phyloP scores from a whole-genome alignment of 345 rosid genomes.

The Aquilaria malaccensis region DNA sequence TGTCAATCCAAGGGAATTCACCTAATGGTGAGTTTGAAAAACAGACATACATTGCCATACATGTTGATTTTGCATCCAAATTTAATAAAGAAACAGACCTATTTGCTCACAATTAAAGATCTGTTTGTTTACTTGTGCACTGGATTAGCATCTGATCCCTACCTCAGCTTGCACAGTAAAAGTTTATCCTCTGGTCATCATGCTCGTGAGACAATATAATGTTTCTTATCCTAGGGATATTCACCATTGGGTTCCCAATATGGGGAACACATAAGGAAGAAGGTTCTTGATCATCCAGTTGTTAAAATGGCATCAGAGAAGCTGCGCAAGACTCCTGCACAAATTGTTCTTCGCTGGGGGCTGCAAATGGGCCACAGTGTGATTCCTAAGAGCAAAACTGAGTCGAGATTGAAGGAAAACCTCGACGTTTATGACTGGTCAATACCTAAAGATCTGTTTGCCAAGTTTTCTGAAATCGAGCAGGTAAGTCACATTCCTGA shows the following conservation, averaged over 20 bases:
- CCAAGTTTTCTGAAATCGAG: constrained; percentile 28
- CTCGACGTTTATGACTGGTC: constrained; percentile 21
- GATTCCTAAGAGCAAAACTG: constrained; percentile 35
- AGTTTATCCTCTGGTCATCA: too few species aligned
- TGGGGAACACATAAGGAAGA: constrained; percentile 4
- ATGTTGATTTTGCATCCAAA: too few species aligned
- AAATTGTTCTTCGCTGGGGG: constrained; percentile 48
- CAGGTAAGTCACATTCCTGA: constrained; percentile 29
- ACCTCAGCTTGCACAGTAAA: too few species aligned
- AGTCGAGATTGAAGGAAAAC: constrained; percentile 37
- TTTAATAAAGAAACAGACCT: too few species aligned
- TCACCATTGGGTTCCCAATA: constrained; percentile 35
- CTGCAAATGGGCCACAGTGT: constrained; percentile 44
- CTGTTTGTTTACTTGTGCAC: too few species aligned
- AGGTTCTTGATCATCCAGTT: constrained; percentile 31
- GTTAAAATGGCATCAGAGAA: constrained; percentile 27
- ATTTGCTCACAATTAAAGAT: too few species aligned
- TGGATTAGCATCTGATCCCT: too few species aligned
- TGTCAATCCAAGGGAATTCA: constrained; percentile 62
- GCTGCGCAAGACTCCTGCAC: constrained; percentile 35
- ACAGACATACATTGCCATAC: too few species aligned
- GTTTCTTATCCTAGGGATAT: constrained; percentile 25
- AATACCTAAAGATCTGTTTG: constrained; percentile 20
- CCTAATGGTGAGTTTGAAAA: constrained; percentile 34
- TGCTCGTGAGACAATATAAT: too few species aligned